Conservation (phyloP, 306 rosid genomes). For the Corylus avellana region DNA sequence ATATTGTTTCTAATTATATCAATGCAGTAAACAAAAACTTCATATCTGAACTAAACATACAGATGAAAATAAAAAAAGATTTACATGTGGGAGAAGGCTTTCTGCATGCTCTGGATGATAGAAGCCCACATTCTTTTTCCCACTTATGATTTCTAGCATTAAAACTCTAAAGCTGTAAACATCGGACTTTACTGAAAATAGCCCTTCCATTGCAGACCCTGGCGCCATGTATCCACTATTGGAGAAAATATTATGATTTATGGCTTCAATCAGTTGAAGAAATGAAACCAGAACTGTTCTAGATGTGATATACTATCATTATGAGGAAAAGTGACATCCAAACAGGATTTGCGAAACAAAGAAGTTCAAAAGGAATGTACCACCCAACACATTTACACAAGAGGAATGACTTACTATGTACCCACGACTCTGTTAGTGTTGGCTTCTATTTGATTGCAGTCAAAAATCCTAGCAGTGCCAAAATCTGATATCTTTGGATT, state of each 20-base stretch:
- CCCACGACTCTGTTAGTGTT: constrained; percentile 5
- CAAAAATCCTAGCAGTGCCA: constrained; percentile 4
- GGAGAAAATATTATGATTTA: background rate
- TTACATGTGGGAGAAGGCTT: constrained; percentile 22
- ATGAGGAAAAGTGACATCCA: no score
- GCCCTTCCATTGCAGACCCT: constrained; percentile 25
- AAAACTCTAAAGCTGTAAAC: constrained; percentile 39
- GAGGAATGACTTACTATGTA: constrained; percentile 16
- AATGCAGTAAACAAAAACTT: background rate
- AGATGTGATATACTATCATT: no score
- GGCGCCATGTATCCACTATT: constrained; percentile 40
- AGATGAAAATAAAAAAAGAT: background rate
- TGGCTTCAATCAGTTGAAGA: background rate
- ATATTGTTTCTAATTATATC: background rate
- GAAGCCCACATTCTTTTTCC: constrained; percentile 6
- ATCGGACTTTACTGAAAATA: constrained; percentile 26
- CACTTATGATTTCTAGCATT: constrained; percentile 23
- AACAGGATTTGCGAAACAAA: background rate
- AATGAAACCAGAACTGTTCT: no score
- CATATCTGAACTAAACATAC: background rate
- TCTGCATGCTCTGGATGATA: background rate
- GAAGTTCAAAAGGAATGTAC: background rate
- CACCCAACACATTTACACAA: no score
- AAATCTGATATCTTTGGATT: constrained; percentile 14
- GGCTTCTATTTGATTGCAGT: constrained; percentile 5